Evolutionary conservation across 805 yeast genomes (phyloP).

Genomic region (Saturnispora dispora): DNA sequence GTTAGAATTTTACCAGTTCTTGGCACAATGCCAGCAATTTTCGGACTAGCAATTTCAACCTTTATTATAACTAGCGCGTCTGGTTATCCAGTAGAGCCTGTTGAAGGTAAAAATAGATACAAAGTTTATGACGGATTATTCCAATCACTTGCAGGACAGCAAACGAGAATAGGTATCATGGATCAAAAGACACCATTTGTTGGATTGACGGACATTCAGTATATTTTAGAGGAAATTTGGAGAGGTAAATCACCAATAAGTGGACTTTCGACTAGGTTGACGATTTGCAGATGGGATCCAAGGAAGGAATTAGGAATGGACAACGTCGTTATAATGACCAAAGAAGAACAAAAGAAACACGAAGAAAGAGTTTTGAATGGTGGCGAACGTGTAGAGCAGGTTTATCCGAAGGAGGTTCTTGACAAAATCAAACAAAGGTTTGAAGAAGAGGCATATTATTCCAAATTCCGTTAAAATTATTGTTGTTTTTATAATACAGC

Average conservation of each 20-base stretch:
- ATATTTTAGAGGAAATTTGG: constrained; percentile 83
- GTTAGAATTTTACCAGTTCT: constrained; percentile 92
- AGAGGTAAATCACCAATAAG: constrained; percentile 88
- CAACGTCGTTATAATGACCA: constrained; percentile 81
- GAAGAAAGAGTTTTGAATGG: constrained; percentile 69
- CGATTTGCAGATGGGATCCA: constrained; percentile 82
- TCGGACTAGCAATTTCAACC: constrained; percentile 86
- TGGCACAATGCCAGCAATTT: constrained; percentile 95
- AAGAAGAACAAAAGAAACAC: constrained; percentile 75
- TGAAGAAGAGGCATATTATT: constrained; percentile 66
- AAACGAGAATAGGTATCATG: constrained; percentile 60
- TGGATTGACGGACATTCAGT: constrained; percentile 63
- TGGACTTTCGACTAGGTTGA: constrained; percentile 68
- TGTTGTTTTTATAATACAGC: background rate
- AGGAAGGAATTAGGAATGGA: constrained; percentile 52
- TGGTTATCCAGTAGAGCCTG: constrained; percentile 85
- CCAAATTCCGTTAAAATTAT: constrained; percentile 36
- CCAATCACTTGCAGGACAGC: constrained; percentile 81
- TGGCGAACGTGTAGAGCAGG: constrained; percentile 50
- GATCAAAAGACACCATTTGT: constrained; percentile 68
- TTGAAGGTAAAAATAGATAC: constrained; percentile 81
- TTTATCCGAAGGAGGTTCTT: constrained; percentile 53
- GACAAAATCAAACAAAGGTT: constrained; percentile 54
- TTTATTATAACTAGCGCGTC: constrained; percentile 69
- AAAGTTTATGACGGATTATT: constrained; percentile 78